Base-by-base conservation (phyloP, 148 eudicot species). In the Nepenthes gracilis region DNA sequence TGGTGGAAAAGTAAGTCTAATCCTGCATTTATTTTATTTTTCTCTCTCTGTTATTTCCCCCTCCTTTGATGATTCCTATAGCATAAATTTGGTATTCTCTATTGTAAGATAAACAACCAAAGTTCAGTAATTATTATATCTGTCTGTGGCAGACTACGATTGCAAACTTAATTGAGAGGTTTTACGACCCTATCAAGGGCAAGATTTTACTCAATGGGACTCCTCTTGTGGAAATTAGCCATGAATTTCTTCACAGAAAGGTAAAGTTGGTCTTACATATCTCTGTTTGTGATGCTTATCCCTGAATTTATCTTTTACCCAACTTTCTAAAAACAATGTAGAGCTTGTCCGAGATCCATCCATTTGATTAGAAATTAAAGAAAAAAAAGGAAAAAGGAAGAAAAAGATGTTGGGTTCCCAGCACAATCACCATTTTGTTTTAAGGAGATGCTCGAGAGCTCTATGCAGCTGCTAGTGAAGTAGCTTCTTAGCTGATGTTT, bases 161-260 rank as follows among this genome's bases (percentile, higher is more conserved):
- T 61, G 97, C 95, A 23, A 85, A 87, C 73, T 74, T 90, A 76
- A 90, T 90, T 50, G 88, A 86, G 70, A 79, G 97, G 63, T 90
- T 86, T 62, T 90, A 90, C 61, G 91, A 90, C 59, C 97, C 97
- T 34, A 54, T 71, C 70, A 90, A 81, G 72, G 97, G 97, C 12
- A 81, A 76, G 76, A 79, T 90, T 55, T 60, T 84, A 81, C 77
- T 84, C 4, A 87, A 86, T 62, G 95, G 97, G 13, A 80, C 86
- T 75, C 81, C 91, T 33, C 71, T 90, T 23, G 75, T 67, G 48
- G 91, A 86, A 49, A 84, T 90, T 64, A 79, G 91, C 53, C 91
- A 90, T 67, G 75, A 80, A 57, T 85, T 84, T 63, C 77, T 90
- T 33, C 97, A 90, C 73, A 80, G 58, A 70, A 90, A 81, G 95